phyloP scores from a whole-genome alignment of 495 filamentous ascomycete species.

The Neurospora intermedia region DNA sequence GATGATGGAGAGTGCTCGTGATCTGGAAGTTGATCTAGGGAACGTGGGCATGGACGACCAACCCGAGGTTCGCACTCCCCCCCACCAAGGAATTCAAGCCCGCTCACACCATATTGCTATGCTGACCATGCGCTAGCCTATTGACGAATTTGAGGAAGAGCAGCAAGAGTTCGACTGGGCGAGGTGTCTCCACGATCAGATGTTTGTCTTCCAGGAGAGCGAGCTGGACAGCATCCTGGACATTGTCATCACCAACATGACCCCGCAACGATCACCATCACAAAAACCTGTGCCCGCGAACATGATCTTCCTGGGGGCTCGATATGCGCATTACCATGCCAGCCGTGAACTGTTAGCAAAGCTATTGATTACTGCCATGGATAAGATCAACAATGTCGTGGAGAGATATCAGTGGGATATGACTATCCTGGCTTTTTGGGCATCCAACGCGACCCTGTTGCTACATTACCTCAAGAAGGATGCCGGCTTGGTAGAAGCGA shows the following conservation, averaged over 20 bases:
- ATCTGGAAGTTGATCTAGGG: conserved; percentile 92
- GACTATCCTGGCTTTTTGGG: conserved; percentile 98
- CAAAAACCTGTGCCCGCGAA: conserved; percentile 98
- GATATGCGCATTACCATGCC: conserved; percentile 95
- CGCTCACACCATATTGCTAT: conserved; percentile 1
- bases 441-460: conserved; percentile 90
- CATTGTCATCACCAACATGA: conserved; percentile 97
- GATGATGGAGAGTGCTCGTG: conserved; percentile 99
- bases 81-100: neutral
- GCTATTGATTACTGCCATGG: conserved; percentile 76
- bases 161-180: conserved; percentile 97
- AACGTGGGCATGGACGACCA: conserved; percentile 95
- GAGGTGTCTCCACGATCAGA: conserved; percentile 90
- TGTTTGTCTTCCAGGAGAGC: conserved; percentile 98
- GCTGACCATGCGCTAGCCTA: conserved; percentile 39
- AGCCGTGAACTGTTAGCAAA: conserved; percentile 72
- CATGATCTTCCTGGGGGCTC: conserved; percentile 86
- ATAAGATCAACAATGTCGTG: conserved; percentile 93
- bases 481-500: conserved; percentile 65
- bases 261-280: conserved; percentile 83
- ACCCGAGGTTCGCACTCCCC: conserved; percentile 57
- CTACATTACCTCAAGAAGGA: conserved; percentile 98
- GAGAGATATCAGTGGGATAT: conserved; percentile 97
- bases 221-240: conserved; percentile 84
- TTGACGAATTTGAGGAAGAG: conserved; percentile 79